Evolutionary conservation across 345 rosid species (phyloP).

Genomic region (Cardiospermum halicacabum): DNA sequence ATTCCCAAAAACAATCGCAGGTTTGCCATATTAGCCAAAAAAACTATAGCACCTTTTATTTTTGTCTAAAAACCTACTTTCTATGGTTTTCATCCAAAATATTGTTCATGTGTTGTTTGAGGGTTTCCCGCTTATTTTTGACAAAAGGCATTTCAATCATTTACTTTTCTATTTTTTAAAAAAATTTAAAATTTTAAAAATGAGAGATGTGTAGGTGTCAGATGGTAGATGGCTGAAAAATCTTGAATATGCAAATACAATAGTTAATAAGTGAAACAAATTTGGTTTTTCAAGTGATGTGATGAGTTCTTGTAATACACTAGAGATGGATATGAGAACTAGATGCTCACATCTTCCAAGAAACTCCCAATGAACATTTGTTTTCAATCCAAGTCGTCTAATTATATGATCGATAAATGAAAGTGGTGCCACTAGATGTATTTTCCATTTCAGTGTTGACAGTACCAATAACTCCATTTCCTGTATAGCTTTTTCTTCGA

Average conservation of each 20-base stretch:
- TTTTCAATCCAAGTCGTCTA: slow-evolving; percentile 63
- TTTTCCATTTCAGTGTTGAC: slow-evolving; percentile 80
- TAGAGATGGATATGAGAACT: slow-evolving; percentile 56
- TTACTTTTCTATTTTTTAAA: too few relatives aligned
- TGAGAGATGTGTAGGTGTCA: too few relatives aligned
- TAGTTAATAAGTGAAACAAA: slow-evolving; percentile 4
- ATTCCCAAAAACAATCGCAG: too few relatives aligned
- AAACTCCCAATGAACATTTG: slow-evolving; percentile 62
- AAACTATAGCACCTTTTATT: too few relatives aligned
- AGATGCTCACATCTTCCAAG: slow-evolving; percentile 58
- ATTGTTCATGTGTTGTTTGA: too few relatives aligned
- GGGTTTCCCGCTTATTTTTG: too few relatives aligned
- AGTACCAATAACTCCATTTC: slow-evolving; percentile 94
- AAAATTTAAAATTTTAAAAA: too few relatives aligned
- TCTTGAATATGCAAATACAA: slow-evolving; percentile 52
- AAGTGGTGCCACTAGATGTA: slow-evolving; percentile 81
- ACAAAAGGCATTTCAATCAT: too few relatives aligned
- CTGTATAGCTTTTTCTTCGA: slow-evolving; percentile 83
- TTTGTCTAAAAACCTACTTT: too few relatives aligned
- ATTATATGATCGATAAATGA: slow-evolving; percentile 75
- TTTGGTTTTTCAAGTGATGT: neutral
- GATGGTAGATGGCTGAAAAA: slow-evolving; percentile 65
- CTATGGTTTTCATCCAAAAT: too few relatives aligned
- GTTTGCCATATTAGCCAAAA: too few relatives aligned
- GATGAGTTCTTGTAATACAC: slow-evolving; percentile 32